Percentiles rank a stretch among this genome's conserved stretches.
Evolutionary conservation across 352 stramenopile species (phyloP).

Genomic region (Pythium dissotocum): DNA sequence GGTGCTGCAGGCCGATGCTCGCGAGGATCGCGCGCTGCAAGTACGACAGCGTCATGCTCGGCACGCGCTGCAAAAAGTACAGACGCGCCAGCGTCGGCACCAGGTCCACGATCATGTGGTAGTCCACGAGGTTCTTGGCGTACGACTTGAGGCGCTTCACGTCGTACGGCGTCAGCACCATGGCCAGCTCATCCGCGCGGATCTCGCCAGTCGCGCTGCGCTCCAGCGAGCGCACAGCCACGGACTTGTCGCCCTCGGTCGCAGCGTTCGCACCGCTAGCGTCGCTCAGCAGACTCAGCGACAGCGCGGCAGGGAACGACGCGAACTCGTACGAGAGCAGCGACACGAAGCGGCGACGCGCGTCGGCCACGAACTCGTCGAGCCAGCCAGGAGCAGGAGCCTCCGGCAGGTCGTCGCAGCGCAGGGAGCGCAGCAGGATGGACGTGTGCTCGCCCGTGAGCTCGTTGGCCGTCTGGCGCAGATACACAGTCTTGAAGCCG

Average conservation of each 20-base stretch:
- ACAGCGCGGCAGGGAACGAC: constrained; percentile 88
- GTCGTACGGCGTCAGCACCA: constrained; percentile 96
- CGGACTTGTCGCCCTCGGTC: constrained; percentile 16
- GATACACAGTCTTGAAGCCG: constrained; percentile 96
- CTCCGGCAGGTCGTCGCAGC: constrained; percentile 76
- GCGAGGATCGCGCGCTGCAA: constrained; percentile 96
- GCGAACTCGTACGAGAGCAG: constrained; percentile 94
- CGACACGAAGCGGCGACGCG: constrained; percentile 92
- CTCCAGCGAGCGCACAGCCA: constrained; percentile 35
- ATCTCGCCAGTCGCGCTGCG: constrained; percentile 81
- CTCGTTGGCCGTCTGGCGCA: constrained; percentile 99
- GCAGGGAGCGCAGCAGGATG: constrained; percentile 88
- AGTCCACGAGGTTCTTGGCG: constrained; percentile 98
- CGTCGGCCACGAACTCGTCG: constrained; percentile 93
- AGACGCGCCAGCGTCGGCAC: constrained; percentile 93
- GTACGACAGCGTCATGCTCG: constrained; percentile 92
- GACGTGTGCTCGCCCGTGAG: constrained; percentile 98
- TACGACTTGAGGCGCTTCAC: constrained; percentile 98
- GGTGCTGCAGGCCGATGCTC: constrained; percentile 93
- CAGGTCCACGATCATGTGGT: constrained; percentile 99
- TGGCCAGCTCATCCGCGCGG: constrained; percentile 85
- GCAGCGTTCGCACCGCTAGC: constrained; percentile 25
- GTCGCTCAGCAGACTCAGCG: constrained; percentile 90
- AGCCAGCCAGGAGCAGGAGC: constrained; percentile 91
- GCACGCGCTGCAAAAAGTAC: constrained; percentile 96